Conservation (phyloP, 1,284 basidiomycete genomes). For the Mycena sp. region DNA sequence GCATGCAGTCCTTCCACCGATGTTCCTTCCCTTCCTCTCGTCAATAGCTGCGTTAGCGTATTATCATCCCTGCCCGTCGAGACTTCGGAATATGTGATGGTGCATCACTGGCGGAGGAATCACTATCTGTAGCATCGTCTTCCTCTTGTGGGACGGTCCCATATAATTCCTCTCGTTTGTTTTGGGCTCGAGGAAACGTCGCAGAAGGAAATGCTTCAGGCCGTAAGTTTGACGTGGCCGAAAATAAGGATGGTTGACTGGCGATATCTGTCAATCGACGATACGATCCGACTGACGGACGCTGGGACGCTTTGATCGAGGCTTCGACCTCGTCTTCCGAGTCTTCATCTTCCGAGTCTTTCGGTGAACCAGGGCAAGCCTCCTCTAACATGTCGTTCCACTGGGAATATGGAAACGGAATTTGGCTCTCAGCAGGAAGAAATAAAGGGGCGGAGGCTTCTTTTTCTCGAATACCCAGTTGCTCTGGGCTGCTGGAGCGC, state of each 20-base stretch:
- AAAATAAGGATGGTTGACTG: conserved; percentile 21
- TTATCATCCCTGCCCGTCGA: conserved; percentile 17
- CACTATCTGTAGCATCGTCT: conserved; percentile 21
- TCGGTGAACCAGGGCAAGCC: conserved; percentile 5
- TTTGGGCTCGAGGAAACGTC: conserved; percentile 17
- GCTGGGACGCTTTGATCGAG: conserved; percentile 17
- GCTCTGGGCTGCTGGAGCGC: conserved; percentile 18
- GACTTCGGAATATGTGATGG: conserved; percentile 27
- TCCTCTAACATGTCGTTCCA: conserved; percentile 15
- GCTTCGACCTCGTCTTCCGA: conserved; percentile 24
- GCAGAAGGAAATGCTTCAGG: not conserved
- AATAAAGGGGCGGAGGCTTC: conserved; percentile 12
- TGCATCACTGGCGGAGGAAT: conserved; percentile 12
- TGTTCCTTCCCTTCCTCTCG: too few relatives aligned
- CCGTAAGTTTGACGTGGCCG: not conserved
- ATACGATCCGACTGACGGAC: not conserved
- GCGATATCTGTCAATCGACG: conserved; percentile 27
- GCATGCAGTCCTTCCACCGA: too few relatives aligned
- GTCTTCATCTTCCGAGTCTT: conserved; percentile 22
- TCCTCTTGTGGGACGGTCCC: conserved; percentile 10
- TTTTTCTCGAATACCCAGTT: not conserved
- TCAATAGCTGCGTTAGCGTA: too few relatives aligned
- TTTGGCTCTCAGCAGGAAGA: conserved; percentile 21
- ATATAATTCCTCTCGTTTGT: conserved; percentile 23
- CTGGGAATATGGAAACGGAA: conserved; percentile 24